Evolutionary conservation across 805 yeast species (phyloP).

Genomic region (Nakazawaea holstii): DNA sequence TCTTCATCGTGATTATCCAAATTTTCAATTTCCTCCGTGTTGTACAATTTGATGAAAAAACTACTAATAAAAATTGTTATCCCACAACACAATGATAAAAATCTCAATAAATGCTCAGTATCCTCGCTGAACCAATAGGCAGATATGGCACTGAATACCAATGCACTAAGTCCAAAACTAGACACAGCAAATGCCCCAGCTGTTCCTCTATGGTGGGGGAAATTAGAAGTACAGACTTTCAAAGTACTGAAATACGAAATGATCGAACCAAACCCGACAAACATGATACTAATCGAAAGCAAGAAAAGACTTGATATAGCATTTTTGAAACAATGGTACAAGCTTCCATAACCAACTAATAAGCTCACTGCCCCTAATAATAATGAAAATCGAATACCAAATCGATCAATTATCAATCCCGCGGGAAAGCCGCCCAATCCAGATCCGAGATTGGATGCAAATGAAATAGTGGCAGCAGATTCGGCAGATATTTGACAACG

Average conservation of each 20-base stretch:
- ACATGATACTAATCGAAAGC: constrained; percentile 42
- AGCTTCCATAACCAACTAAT: constrained; percentile 46
- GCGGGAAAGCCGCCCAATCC: constrained; percentile 68
- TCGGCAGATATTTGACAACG: constrained; percentile 52
- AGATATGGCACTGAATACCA: constrained; percentile 54
- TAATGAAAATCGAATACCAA: constrained; percentile 51
- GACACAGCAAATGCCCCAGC: constrained; percentile 69
- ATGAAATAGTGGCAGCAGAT: constrained; percentile 59
- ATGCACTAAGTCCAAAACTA: constrained; percentile 66
- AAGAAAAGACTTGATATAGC: constrained; percentile 32
- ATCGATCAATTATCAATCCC: constrained; percentile 59
- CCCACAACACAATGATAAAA: constrained; percentile 52
- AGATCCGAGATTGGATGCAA: constrained; percentile 59
- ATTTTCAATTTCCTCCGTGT: constrained; percentile 22
- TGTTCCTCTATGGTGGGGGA: constrained; percentile 64
- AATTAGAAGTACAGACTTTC: constrained; percentile 56
- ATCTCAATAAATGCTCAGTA: constrained; percentile 49
- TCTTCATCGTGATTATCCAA: constrained; percentile 3
- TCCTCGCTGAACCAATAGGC: constrained; percentile 46
- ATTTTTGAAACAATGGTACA: constrained; percentile 41
- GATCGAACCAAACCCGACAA: constrained; percentile 63
- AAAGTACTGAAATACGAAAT: constrained; percentile 55
- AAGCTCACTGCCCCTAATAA: constrained; percentile 51
- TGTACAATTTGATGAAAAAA: constrained; percentile 35
- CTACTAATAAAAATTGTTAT: constrained; percentile 36